Base-by-base conservation (phyloP, 176 grass and related monocot species). In the Avena atlantica region DNA sequence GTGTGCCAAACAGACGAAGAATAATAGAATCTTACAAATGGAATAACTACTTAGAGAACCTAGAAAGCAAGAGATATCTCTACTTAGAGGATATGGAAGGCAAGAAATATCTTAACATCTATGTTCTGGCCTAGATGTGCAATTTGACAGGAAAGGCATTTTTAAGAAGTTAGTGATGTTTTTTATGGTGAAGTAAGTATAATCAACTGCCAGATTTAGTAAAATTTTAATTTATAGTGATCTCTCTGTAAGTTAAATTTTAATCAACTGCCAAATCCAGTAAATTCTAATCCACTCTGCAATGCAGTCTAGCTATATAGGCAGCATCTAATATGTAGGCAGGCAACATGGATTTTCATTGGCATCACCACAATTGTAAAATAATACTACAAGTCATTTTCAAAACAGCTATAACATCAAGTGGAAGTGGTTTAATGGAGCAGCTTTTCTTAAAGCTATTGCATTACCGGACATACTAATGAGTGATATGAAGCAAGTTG, bases 11-110 rank as follows among this genome's bases (percentile, higher is more conserved):
- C 58, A 84, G 37, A 51, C 3, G 8, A 65, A 84, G 81, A 76
- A 90, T 82, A 83, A 90, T 51, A 73, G 79, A 83, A 91, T 87
- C 81, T 47, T 72, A 84, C 76, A 80, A 87, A 84, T 76, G 68
- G 76, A 81, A 80, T 87, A 80, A 76, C 80, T 88, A 80, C 89
- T 87, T 87, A 76, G 14, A 84, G 76, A 84, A 80, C 59, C 81
- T 84, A 84, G 60, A 87, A 87, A 80, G 85, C 58, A 74, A 81
- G 72, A 62, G 21, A 63, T 51, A 78, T 83, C 31, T 65, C 64
- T 82, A 81, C 29, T 81, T 85, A 40, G 34, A 85, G 12, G 19
- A 64, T 25, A 85, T 81, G 37, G 9, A 68, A 66, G n/a, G 24
- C 34, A 79, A 83, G 21, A 87, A 71, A 74, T 87, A 79, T 84